Evolutionary conservation across 345 rosid genomes (phyloP).

Genomic region (Euphorbia tirucalli): DNA sequence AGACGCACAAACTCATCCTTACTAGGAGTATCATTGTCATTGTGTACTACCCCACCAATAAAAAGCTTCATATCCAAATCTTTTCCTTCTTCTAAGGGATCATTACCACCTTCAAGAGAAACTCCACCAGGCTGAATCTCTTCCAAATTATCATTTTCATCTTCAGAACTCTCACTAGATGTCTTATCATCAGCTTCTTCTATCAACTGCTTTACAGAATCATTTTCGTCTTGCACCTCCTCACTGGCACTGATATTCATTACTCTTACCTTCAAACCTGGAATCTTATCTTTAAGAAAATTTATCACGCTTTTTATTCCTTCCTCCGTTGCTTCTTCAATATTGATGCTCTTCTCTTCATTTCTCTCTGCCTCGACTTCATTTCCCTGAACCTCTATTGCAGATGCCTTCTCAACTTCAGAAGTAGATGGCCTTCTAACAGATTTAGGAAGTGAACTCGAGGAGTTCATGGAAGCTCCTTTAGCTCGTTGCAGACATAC

Average conservation of each 20-base stretch:
- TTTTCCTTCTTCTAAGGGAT: constrained; percentile 48
- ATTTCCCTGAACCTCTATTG: constrained; percentile 51
- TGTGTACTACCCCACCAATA: constrained; percentile 87
- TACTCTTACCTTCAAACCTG: constrained; percentile 80
- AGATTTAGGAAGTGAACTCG: constrained; percentile 46
- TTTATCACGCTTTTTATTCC: constrained; percentile 88
- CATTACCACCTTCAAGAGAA: constrained; percentile 38
- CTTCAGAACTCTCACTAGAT: constrained; percentile 52
- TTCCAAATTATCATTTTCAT: constrained; percentile 52
- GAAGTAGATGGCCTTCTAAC: constrained; percentile 39
- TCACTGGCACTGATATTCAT: constrained; percentile 57
- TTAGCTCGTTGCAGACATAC: constrained; percentile 65
- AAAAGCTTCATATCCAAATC: constrained; percentile 70
- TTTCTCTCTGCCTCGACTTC: constrained; percentile 57
- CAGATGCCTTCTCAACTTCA: constrained; percentile 47
- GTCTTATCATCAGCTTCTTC: constrained; percentile 51
- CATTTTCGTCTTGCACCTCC: constrained; percentile 52
- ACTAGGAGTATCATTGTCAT: constrained; percentile 49
- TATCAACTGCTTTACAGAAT: constrained; percentile 56
- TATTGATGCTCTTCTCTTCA: constrained; percentile 62
- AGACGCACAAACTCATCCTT: constrained; percentile 74
- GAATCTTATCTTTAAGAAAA: constrained; percentile 90
- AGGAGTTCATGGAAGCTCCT: constrained; percentile 42
- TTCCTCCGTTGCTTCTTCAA: constrained; percentile 81
- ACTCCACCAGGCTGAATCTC: constrained; percentile 56